phyloP scores from a whole-genome alignment of 257 asterid genomes.

The Echium plantagineum region DNA sequence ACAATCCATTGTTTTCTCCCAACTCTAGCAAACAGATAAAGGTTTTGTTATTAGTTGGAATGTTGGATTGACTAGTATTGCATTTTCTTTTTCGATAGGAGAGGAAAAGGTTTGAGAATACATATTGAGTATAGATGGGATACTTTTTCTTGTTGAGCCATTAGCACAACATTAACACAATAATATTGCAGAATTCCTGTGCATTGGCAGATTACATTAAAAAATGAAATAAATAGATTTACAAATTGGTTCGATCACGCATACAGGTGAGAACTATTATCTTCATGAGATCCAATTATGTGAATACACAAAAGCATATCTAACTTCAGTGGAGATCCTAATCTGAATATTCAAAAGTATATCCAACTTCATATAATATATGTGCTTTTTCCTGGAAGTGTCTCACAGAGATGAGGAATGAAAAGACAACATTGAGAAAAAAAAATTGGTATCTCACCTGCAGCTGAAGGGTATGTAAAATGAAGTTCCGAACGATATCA shows the following conservation, averaged over 20 bases:
- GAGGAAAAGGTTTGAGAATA: neutral
- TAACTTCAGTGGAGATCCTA: neutral
- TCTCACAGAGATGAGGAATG: neutral
- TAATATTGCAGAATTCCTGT: no score
- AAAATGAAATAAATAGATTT: no score
- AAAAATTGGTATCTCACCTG: conserved; percentile 32
- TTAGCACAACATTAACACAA: no score
- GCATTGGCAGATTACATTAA: no score
- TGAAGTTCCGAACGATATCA: conserved; percentile 66
- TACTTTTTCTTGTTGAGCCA: no score
- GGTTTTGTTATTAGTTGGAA: neutral
- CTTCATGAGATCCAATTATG: no score
- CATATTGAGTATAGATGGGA: neutral
- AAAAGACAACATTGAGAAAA: conserved; percentile 2
- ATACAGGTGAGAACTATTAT: no score
- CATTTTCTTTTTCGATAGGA: neutral
- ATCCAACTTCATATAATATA: neutral
- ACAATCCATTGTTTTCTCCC: conserved; percentile 82
- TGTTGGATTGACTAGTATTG: neutral
- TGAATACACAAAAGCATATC: no score
- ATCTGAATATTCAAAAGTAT: no score
- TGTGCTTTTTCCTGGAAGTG: no score
- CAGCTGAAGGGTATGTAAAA: conserved; percentile 69
- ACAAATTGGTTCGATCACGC: no score
- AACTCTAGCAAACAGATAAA: conserved; percentile 34